These are phyloP conservation scores for Quercus alba DNA, from an alignment of 306 rosid species.

Conservation along the genomic window DNA sequence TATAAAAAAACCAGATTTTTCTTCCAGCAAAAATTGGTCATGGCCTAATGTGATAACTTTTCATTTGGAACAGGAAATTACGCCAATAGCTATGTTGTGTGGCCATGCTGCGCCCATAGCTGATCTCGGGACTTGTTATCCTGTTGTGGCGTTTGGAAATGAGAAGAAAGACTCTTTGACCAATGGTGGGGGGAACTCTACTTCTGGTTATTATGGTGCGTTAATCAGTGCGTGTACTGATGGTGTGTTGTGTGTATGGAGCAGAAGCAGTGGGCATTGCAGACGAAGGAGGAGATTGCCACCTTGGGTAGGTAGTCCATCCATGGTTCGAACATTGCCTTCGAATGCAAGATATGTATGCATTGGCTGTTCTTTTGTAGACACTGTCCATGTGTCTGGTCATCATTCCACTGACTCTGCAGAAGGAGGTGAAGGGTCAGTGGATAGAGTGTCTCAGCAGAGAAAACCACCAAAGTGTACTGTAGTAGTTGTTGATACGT, in stretches of 20 bases:
- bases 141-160: conserved; percentile 35
- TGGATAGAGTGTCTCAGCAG: conserved; percentile 51
- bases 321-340: conserved; percentile 56
- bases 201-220: conserved; percentile 45
- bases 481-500: conserved; percentile 71
- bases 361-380: conserved; percentile 75
- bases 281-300: conserved; percentile 84
- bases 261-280: conserved; percentile 86
- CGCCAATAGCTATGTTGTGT: conserved; percentile 78
- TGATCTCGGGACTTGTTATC: conserved; percentile 69
- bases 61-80: conserved; percentile 55
- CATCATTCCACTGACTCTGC: conserved; percentile 35
- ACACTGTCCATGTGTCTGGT: conserved; percentile 29
- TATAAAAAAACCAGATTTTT: background rate
- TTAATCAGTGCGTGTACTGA: conserved; percentile 81
- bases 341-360: conserved; percentile 77
- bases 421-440: conserved; percentile 46
- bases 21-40: background rate
- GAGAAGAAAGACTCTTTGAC: conserved; percentile 24
- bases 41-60: background rate
- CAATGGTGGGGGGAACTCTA: conserved; percentile 21
- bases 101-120: conserved; percentile 86
- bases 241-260: conserved; percentile 95
- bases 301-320: conserved; percentile 92
- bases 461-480: conserved; percentile 66